phyloP scores from a whole-genome alignment of 306 rosid species.

The Prinsepia uniflora region DNA sequence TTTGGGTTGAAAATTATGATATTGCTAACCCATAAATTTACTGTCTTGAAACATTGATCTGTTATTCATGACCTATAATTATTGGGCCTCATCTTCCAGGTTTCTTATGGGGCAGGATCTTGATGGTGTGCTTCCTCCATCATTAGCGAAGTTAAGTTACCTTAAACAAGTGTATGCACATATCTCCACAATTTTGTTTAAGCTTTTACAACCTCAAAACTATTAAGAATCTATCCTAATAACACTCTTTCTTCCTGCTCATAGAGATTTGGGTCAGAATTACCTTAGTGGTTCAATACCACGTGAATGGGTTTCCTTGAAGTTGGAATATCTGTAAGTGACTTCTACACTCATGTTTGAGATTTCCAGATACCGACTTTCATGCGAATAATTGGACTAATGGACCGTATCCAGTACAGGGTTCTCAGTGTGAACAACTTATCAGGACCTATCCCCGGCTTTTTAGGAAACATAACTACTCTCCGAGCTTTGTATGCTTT shows the following conservation, averaged over 20 bases:
- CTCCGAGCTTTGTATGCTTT: conserved; percentile 25
- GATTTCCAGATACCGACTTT: neutral
- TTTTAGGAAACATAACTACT: conserved; percentile 25
- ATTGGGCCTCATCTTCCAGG: conserved; percentile 11
- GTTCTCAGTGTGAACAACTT: conserved; percentile 29
- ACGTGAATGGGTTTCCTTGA: conserved; percentile 21
- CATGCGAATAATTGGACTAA: neutral
- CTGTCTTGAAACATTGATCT: no score
- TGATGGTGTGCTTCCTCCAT: no score
- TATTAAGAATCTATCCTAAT: neutral
- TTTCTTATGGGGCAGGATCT: neutral
- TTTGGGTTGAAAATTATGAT: no score
- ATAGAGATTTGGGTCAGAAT: conserved; percentile 17
- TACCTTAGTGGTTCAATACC: conserved; percentile 30
- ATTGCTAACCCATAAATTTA: no score
- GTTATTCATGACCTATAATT: neutral
- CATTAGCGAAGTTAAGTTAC: no score
- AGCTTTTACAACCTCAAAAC: no score
- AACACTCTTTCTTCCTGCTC: neutral
- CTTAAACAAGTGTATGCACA: no score
- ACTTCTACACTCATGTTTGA: no score
- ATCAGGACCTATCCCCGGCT: conserved; percentile 31
- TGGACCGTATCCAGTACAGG: conserved; percentile 8
- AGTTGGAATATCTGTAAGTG: conserved; percentile 30
- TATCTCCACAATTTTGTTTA: no score